A percentile compares a stretch with the other conserved stretches of the same genome.
phyloP scores from a whole-genome alignment of 1,139 yeast genomes.

The Pneumocystis murina region DNA sequence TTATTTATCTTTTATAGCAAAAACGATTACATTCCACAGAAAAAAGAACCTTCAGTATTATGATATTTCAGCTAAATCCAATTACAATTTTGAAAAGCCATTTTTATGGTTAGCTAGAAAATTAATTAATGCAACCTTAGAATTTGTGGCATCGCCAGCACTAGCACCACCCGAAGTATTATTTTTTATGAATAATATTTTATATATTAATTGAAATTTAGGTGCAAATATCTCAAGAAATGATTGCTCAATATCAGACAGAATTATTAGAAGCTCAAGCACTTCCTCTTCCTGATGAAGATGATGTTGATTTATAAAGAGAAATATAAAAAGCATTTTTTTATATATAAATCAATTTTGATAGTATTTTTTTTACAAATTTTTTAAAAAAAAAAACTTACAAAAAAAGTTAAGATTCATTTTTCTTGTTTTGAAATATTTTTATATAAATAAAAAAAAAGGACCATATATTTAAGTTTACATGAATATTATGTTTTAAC shows the following conservation, averaged over 20 bases:
- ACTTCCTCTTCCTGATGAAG: constrained; percentile 98
- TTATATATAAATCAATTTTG: neutral
- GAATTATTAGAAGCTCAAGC: constrained; percentile 99
- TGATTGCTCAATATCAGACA: constrained; percentile 96
- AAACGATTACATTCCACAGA: constrained; percentile 4
- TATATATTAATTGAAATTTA: neutral
- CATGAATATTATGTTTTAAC: neutral
- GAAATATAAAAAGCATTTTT: neutral
- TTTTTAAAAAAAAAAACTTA: neutral
- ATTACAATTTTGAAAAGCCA: constrained; percentile 99
- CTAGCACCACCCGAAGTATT: constrained; percentile 96
- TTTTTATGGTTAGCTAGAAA: constrained; percentile 99
- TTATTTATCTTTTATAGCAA: neutral
- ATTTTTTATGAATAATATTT: neutral
- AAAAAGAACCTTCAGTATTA: constrained; percentile 99
- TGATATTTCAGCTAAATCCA: constrained; percentile 98
- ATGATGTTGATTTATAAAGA: constrained; percentile 90
- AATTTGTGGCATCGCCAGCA: constrained; percentile 98
- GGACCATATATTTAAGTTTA: neutral
- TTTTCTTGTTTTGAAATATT: neutral
- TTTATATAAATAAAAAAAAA: neutral
- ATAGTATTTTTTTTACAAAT: neutral
- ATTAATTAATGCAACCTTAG: constrained; percentile 91
- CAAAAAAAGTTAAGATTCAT: neutral
- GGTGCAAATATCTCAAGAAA: constrained; percentile 71